Conservation (phyloP, 176 grass and related monocot genomes). For the Areca catechu region DNA sequence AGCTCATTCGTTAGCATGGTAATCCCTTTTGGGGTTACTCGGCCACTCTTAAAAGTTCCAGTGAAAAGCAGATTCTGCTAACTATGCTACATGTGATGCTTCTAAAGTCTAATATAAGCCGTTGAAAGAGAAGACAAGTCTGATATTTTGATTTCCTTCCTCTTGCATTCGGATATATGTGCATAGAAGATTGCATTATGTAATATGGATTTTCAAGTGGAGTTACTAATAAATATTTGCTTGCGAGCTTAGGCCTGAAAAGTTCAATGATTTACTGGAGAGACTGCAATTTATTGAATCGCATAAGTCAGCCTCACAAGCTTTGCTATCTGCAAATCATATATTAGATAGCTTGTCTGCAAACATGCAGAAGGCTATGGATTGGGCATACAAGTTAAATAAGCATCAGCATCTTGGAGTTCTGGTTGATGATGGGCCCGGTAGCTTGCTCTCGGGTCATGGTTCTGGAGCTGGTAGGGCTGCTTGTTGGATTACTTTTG, state of each 20-base stretch:
- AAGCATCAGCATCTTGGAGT: not conserved
- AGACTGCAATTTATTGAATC: constrained; percentile 4
- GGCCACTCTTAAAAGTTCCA: too few relatives aligned
- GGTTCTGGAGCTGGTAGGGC: not conserved
- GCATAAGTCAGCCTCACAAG: not conserved
- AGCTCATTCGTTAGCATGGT: too few relatives aligned
- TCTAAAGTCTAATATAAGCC: too few relatives aligned
- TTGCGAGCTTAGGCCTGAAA: constrained; percentile 6
- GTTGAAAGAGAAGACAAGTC: too few relatives aligned
- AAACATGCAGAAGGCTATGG: not conserved
- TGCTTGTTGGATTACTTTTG: constrained; percentile 14
- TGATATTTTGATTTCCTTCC: too few relatives aligned
- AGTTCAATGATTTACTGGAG: not conserved
- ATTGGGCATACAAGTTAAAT: not conserved
- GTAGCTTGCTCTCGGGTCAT: not conserved
- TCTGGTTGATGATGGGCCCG: not conserved
- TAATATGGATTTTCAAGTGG: too few relatives aligned
- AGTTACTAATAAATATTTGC: not conserved
- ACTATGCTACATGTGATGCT: too few relatives aligned
- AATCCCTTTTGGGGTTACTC: too few relatives aligned
- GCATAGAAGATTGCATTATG: too few relatives aligned
- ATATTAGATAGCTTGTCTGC: not conserved
- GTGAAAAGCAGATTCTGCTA: too few relatives aligned
- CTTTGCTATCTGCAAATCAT: not conserved
- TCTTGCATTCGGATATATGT: too few relatives aligned